phyloP scores from a whole-genome alignment of 805 yeast species.

The Starmerella scarabaei region DNA sequence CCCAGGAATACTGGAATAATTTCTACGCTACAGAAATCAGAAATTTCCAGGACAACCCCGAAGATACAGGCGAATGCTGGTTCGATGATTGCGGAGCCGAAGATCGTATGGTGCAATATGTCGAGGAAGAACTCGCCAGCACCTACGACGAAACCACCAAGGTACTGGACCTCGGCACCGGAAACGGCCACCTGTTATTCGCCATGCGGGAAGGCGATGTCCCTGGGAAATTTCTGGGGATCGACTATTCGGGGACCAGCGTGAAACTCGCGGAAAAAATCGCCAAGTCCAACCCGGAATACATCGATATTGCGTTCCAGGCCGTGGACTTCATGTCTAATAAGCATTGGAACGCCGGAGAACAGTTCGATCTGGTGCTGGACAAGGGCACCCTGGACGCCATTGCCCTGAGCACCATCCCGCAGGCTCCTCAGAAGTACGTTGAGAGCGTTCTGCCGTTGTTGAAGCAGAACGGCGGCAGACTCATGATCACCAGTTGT shows the following conservation, averaged over 20 bases:
- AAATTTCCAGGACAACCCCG: conserved; percentile 60
- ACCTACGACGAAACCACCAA: conserved; percentile 21
- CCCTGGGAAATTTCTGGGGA: conserved; percentile 49
- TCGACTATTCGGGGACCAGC: conserved; percentile 79
- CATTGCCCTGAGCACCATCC: conserved; percentile 59
- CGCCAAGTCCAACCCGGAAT: conserved; percentile 26
- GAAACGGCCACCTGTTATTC: conserved; percentile 83
- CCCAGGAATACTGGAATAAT: conserved; percentile 82
- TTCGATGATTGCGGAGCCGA: conserved; percentile 93
- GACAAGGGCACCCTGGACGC: conserved; percentile 98
- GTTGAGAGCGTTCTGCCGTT: conserved; percentile 45
- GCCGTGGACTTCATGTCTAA: conserved; percentile 55
- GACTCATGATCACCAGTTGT: conserved; percentile 75
- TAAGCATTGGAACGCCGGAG: conserved; percentile 28
- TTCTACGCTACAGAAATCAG: conserved; percentile 61
- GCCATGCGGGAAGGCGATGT: conserved; percentile 53
- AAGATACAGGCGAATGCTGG: conserved; percentile 95
- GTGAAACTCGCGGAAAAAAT: conserved; percentile 58
- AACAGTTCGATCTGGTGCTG: conserved; percentile 55
- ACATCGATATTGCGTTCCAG: conserved; percentile 35
- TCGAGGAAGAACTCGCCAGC: conserved; percentile 35
- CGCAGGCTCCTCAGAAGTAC: conserved; percentile 36
- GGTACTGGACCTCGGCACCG: conserved; percentile 83
- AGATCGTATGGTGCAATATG: conserved; percentile 59
- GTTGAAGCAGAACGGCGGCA: conserved; percentile 39